Evolutionary conservation across 1,284 basidiomycete species (phyloP).

Genomic region (Puccinia sorghi): DNA sequence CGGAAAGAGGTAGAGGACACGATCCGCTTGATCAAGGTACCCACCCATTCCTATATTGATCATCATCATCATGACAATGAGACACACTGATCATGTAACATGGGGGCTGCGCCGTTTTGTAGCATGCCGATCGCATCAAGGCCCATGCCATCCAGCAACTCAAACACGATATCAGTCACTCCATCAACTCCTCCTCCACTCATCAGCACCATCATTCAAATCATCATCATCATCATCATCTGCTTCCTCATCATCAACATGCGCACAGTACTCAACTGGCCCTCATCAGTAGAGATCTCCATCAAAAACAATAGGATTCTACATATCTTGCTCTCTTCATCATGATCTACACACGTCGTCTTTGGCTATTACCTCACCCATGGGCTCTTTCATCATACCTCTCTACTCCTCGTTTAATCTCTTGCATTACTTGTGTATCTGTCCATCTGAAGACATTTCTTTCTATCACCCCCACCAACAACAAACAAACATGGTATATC

Average conservation of each 20-base stretch:
- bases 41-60: background rate
- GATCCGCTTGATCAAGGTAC: conserved; percentile 16
- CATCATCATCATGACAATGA: background rate
- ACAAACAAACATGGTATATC: too few species aligned
- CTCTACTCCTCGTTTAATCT: too few species aligned
- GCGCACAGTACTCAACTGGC: background rate
- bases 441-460: too few species aligned
- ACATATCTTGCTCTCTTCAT: too few species aligned
- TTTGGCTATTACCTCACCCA: too few species aligned
- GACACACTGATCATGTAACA: background rate
- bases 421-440: too few species aligned
- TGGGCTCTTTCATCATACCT: too few species aligned
- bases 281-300: too few species aligned
- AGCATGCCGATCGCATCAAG: conserved; percentile 20
- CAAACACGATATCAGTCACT: conserved; percentile 8
- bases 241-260: background rate
- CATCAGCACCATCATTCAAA: background rate
- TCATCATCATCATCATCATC: background rate
- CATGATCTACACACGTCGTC: too few species aligned
- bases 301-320: too few species aligned
- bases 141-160: conserved; percentile 7
- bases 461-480: too few species aligned
- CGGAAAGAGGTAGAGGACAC: conserved; percentile 6
- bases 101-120: background rate
- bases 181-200: background rate